Evolutionary conservation across 768 basidiomycete species (phyloP), one percentile per base, ranked within the genome.

Genomic region (Boletus tylopilopsis): DNA sequence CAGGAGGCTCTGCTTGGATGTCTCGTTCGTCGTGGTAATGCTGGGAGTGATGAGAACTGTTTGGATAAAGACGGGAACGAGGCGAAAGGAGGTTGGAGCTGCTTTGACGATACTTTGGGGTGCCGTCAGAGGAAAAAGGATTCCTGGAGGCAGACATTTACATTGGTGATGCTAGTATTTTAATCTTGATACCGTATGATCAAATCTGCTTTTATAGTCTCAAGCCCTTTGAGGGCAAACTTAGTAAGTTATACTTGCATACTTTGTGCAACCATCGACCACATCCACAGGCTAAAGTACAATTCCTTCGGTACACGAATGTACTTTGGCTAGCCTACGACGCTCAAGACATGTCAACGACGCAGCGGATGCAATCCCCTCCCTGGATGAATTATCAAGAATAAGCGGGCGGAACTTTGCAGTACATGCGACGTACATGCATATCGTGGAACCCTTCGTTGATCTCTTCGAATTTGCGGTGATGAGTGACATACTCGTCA

Each of bases 401-500:
- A 46, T 18, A 23, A 25, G n/a, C 25, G 11, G 37, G 2, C 13
- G 32, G 32, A 25, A 22, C 15, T 21, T 19, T 24, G 32, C 19
- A n/a, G n/a, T n/a, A 42, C 12, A n/a, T 10, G 15, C 5, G 21
- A 80, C 93, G 70, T 71, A 94, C 91, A 73, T 97, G 93, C 94
- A 99, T 98, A 64, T 95, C 90, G 49, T 87, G 75, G 77, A 99
- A 97, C 19, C 91, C 92, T 42, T 83, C 76, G 69, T 90, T 90
- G 64, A 94, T 88, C 6, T 90, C 84, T 22, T 71, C 76, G 30
- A 94, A 73, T 35, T 71, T 79, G 60, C 85, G 80, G 58, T 81
- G 74, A 71, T 98, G 95, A 40, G 95, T 95, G 51, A 98, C 86
- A 68, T 95, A 99, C 68, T 98, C 92, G 64, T 99, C 94, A 45